These are phyloP conservation scores for Pseudevernia furfuracea DNA, from an alignment of 495 filamentous ascomycete genomes.

Conservation along the genomic window DNA sequence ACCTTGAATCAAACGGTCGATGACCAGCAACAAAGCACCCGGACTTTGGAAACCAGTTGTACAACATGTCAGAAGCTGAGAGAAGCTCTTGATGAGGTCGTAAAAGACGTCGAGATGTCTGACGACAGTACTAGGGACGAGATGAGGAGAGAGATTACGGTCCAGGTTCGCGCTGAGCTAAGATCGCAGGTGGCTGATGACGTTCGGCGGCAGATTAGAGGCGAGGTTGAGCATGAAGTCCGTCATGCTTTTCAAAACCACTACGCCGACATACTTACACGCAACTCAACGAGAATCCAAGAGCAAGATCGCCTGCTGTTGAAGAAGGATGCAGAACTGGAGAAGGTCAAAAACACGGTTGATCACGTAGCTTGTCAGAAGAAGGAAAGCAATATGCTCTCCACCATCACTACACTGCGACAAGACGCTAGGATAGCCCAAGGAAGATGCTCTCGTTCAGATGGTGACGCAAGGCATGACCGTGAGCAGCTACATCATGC, in stretches of 20 bases:
- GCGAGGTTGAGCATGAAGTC: background rate
- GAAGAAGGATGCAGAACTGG: background rate
- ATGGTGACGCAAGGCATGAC: background rate
- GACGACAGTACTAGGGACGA: background rate
- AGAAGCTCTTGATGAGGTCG: background rate
- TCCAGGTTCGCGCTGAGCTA: background rate
- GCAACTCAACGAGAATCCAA: background rate
- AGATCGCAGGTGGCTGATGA: background rate
- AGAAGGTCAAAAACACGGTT: background rate
- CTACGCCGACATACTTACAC: background rate
- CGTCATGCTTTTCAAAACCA: background rate
- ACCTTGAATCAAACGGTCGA: background rate
- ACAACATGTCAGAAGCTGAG: background rate
- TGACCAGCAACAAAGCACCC: background rate
- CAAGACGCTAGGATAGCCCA: background rate
- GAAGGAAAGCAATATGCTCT: background rate
- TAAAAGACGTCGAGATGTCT: background rate
- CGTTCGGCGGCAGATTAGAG: background rate
- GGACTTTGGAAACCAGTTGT: background rate
- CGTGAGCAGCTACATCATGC: background rate
- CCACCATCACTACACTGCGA: background rate
- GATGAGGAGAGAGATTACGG: background rate
- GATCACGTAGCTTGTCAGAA: background rate
- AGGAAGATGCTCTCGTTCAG: background rate
- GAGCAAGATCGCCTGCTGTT: background rate